These are phyloP conservation scores for Rhodotorula toruloides DNA, from an alignment of 768 basidiomycete species.

Conservation along the genomic window DNA sequence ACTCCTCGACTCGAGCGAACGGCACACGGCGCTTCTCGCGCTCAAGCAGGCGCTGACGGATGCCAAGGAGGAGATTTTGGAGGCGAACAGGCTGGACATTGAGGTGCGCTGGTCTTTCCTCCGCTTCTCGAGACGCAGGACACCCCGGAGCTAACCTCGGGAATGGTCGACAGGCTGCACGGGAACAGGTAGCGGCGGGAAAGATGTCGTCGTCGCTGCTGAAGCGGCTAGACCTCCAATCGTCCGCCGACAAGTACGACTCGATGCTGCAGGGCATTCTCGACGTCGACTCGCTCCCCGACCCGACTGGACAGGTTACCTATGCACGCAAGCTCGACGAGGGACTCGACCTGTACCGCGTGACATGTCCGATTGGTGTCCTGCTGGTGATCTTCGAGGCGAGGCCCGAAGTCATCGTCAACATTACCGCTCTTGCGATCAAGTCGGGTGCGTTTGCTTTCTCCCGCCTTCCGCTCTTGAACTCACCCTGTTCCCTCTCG, in stretches of 20 bases:
- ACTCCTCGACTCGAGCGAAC: conserved; percentile 62
- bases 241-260: conserved; percentile 78
- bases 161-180: conserved; percentile 52
- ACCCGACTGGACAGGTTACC: conserved; percentile 77
- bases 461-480: not conserved
- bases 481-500: not conserved
- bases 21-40: conserved; percentile 64
- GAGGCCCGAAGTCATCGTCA: conserved; percentile 93
- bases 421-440: conserved; percentile 90
- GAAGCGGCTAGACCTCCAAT: conserved; percentile 68
- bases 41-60: conserved; percentile 64
- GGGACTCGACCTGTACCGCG: conserved; percentile 77
- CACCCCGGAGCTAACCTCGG: not conserved
- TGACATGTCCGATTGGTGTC: conserved; percentile 94
- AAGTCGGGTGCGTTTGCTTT: conserved; percentile 68
- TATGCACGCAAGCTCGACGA: conserved; percentile 90
- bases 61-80: conserved; percentile 64
- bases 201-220: conserved; percentile 75
- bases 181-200: conserved; percentile 70
- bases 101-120: conserved; percentile 50
- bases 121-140: conserved; percentile 35
- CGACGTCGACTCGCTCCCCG: conserved; percentile 77
- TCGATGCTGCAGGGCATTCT: conserved; percentile 83
- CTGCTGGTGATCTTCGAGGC: conserved; percentile 95
- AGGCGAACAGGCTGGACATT: conserved; percentile 76